Conservation (phyloP, 108 stramenopile genomes). For the Nitzschia palea region DNA sequence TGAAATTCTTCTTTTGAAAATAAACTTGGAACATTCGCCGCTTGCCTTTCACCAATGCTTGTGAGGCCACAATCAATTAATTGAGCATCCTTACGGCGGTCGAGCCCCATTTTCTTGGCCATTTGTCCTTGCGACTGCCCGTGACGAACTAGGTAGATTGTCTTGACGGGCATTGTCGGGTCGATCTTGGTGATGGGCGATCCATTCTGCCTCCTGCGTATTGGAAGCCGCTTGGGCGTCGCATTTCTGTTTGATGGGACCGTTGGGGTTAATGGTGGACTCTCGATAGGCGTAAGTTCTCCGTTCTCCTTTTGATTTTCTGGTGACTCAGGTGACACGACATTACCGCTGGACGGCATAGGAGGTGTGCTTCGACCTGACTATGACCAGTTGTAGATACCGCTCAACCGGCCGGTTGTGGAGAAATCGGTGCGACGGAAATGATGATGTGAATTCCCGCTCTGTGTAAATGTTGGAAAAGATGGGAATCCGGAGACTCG, state of each 20-base stretch:
- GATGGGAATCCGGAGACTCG: neutral
- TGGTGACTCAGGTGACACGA: too few species aligned
- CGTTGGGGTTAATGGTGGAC: too few species aligned
- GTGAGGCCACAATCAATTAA: conserved; percentile 40
- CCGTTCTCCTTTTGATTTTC: too few species aligned
- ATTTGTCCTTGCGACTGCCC: conserved; percentile 41
- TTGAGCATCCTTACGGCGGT: conserved; percentile 29
- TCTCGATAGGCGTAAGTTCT: too few species aligned
- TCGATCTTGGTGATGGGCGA: conserved; percentile 8
- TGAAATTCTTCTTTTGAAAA: conserved; percentile 3
- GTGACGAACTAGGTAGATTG: conserved; percentile 42
- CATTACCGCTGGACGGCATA: too few species aligned
- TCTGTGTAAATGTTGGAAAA: neutral
- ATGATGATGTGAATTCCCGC: too few species aligned
- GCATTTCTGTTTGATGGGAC: too few species aligned
- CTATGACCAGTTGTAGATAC: too few species aligned
- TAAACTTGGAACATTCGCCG: conserved; percentile 9
- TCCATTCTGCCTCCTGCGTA: conserved; percentile 23
- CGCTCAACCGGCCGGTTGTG: too few species aligned
- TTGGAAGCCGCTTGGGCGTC: neutral
- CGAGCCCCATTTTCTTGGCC: conserved; percentile 17
- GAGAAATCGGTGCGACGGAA: too few species aligned
- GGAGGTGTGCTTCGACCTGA: too few species aligned
- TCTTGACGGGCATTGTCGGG: conserved; percentile 7
- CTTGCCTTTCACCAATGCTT: conserved; percentile 23